phyloP scores from a whole-genome alignment of 2,329 filamentous ascomycete genomes.

The Aspergillus felis region DNA sequence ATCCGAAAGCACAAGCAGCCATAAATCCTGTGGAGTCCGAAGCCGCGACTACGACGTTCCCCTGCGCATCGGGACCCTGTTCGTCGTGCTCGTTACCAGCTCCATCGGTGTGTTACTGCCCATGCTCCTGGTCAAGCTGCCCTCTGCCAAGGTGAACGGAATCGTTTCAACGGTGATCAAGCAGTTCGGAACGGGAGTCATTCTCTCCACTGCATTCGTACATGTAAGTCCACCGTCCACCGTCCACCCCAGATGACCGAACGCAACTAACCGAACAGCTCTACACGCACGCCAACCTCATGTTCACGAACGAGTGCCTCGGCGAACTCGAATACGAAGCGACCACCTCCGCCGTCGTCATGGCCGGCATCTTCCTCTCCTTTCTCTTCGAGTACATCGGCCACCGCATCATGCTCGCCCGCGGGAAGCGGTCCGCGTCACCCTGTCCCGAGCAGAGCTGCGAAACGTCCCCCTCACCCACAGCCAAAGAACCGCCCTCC shows the following conservation, averaged over 20 bases:
- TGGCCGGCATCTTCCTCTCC: conserved; percentile 70
- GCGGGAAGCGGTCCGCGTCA: conserved; percentile 12
- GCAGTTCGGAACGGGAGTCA: conserved; percentile 48
- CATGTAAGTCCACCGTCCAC: conserved; percentile 26
- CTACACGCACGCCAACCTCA: conserved; percentile 67
- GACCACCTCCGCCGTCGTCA: conserved; percentile 65
- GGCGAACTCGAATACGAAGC: conserved; percentile 64
- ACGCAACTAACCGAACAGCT: conserved; percentile 47
- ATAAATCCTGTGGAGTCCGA: conserved; percentile 44
- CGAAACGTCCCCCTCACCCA: conserved; percentile 1
- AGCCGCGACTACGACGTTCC: conserved; percentile 62
- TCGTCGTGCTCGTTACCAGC: conserved; percentile 67
- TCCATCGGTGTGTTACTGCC: conserved; percentile 65
- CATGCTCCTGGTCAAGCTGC: conserved; percentile 58
- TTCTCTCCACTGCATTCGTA: conserved; percentile 38
- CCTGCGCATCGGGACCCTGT: conserved; percentile 67
- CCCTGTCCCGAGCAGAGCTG: neutral
- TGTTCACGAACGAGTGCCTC: conserved; percentile 69
- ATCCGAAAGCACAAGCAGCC: conserved; percentile 32
- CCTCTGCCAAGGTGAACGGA: conserved; percentile 44
- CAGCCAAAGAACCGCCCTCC: conserved; percentile 1
- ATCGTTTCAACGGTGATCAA: conserved; percentile 62
- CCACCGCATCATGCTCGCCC: conserved; percentile 51
- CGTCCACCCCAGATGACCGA: neutral
- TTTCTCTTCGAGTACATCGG: conserved; percentile 68